A percentile compares a stretch with the other conserved stretches of the same genome.
These are phyloP conservation scores for Cajanus cajan DNA, from an alignment of 306 rosid genomes.

Conservation along the genomic window DNA sequence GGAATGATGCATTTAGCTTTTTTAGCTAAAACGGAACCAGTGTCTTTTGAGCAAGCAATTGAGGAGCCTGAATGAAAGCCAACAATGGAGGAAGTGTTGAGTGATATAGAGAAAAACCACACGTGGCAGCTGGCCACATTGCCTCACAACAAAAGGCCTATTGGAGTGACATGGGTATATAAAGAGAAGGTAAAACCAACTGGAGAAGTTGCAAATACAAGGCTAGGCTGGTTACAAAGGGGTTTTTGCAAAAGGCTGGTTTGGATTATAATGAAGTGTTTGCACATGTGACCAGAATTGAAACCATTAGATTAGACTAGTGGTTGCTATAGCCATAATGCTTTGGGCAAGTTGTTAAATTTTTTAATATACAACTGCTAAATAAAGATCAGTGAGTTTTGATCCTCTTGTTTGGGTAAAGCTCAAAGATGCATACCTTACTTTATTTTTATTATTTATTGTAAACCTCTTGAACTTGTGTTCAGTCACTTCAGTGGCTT, in stretches of 20 bases:
- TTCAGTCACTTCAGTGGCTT: no score
- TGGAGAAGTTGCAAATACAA: not conserved
- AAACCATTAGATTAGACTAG: not conserved
- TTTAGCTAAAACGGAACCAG: not conserved
- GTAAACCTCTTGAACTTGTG: no score
- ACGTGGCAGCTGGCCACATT: not conserved
- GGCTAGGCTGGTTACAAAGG: not conserved
- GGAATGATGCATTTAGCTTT: not conserved
- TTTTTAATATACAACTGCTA: no score
- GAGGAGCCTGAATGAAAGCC: not conserved
- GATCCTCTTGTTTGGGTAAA: no score
- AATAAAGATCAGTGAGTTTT: no score
- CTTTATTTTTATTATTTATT: no score
- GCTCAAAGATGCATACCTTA: no score
- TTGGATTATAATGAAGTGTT: not conserved
- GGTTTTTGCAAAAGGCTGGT: not conserved
- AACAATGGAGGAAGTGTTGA: not conserved
- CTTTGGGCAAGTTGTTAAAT: no score
- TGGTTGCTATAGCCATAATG: not conserved
- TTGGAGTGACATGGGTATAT: not conserved
- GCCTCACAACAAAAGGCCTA: not conserved
- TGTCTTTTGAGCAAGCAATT: not conserved
- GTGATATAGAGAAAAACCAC: not conserved
- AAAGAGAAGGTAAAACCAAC: not conserved
- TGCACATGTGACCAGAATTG: not conserved